Percentiles rank a stretch among this genome's conserved stretches.
phyloP scores from a whole-genome alignment of 2,329 filamentous ascomycete species.

The Lithohypha guttulata region DNA sequence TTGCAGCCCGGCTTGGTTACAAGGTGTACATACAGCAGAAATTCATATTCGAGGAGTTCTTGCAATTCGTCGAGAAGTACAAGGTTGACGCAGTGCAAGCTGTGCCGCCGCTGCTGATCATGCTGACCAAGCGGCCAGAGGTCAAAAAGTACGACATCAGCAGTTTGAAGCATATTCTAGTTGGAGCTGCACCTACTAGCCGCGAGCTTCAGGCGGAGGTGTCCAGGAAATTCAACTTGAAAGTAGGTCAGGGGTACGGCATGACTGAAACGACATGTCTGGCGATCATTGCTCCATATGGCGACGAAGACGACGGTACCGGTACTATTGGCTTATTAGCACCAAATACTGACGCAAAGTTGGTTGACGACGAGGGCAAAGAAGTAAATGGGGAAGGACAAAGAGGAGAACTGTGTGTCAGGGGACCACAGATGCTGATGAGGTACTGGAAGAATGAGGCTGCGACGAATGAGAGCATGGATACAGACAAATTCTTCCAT shows the following conservation, averaged over 20 bases:
- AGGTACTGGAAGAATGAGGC: constrained; percentile 43
- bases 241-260: constrained; percentile 42
- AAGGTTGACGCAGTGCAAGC: constrained; percentile 45
- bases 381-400: constrained; percentile 58
- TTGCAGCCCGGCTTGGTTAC: constrained; percentile 52
- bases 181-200: constrained; percentile 48
- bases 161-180: constrained; percentile 41
- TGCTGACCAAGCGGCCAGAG: constrained; percentile 45
- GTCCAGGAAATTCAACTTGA: constrained; percentile 39
- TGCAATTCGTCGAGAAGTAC: constrained; percentile 41
- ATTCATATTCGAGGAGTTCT: constrained; percentile 48
- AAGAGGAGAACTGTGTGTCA: constrained; percentile 50
- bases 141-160: constrained; percentile 47
- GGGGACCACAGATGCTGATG: constrained; percentile 41
- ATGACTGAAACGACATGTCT: constrained; percentile 45
- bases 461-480: constrained; percentile 53
- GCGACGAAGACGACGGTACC: constrained; percentile 34
- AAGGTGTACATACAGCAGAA: constrained; percentile 52
- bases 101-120: constrained; percentile 51
- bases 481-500: constrained; percentile 61
- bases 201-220: constrained; percentile 45
- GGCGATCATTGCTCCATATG: constrained; percentile 28
- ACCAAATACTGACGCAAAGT: constrained; percentile 37
- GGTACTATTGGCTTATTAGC: constrained; percentile 40
- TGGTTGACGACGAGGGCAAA: constrained; percentile 56